Conservation (phyloP, 176 grass and related monocot species). For the Carex littledalei region DNA sequence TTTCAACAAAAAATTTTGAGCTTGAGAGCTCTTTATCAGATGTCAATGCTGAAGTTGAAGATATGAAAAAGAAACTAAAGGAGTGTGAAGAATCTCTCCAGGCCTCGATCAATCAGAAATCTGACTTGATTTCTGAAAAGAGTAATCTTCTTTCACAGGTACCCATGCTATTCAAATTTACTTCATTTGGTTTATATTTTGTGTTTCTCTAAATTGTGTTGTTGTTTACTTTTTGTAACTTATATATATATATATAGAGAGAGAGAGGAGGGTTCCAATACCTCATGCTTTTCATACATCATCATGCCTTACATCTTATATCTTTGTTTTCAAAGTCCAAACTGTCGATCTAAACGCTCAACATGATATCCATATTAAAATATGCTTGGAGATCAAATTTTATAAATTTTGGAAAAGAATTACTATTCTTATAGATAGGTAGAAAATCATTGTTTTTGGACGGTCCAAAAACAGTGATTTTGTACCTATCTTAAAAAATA, state of each 20-base stretch:
- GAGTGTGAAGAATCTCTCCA: constrained; percentile 10
- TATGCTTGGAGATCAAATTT: too few relatives aligned
- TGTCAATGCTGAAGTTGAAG: constrained; percentile 55
- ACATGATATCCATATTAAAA: too few relatives aligned
- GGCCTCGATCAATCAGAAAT: constrained; percentile 38
- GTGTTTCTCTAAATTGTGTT: not conserved
- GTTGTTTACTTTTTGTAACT: constrained; percentile 5
- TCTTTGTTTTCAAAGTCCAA: too few relatives aligned
- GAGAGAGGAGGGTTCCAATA: too few relatives aligned
- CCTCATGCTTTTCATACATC: too few relatives aligned
- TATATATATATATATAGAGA: not conserved
- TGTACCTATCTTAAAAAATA: too few relatives aligned
- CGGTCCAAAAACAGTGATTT: too few relatives aligned
- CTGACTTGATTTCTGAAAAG: constrained; percentile 47
- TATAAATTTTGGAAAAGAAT: too few relatives aligned
- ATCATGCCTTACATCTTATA: too few relatives aligned
- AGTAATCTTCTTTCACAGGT: constrained; percentile 61
- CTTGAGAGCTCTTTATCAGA: constrained; percentile 79
- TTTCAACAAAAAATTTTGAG: constrained; percentile 51
- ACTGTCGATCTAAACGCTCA: too few relatives aligned
- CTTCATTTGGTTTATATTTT: not conserved
- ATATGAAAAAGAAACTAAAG: constrained; percentile 33
- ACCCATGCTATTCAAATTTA: not conserved
- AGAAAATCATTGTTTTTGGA: too few relatives aligned
- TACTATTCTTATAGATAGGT: too few relatives aligned